Conservation (phyloP, 1,139 yeast genomes). For the Geotrichum reessii region DNA sequence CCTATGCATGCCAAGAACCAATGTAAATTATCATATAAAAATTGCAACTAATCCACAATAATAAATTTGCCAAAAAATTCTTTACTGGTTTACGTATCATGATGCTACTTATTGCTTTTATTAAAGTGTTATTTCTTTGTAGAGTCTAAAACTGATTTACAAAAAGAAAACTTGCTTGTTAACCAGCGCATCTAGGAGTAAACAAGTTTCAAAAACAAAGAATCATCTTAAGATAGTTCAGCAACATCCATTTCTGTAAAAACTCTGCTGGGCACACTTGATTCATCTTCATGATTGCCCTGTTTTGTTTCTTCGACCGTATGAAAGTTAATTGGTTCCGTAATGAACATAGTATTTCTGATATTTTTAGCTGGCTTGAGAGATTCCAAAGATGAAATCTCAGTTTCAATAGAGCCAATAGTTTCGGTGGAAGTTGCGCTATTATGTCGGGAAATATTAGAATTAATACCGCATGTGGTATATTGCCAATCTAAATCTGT, state of each 20-base stretch:
- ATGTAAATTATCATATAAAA: too few species aligned
- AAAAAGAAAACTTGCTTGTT: too few species aligned
- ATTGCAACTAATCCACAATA: too few species aligned
- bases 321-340: neutral
- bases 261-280: neutral
- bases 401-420: neutral
- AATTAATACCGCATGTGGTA: neutral
- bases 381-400: neutral
- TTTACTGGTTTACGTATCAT: too few species aligned
- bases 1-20: too few species aligned
- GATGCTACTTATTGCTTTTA: too few species aligned
- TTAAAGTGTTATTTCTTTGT: too few species aligned
- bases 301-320: neutral
- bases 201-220: too few species aligned
- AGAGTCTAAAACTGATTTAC: too few species aligned
- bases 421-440: constrained; percentile 1
- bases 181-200: too few species aligned
- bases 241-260: neutral
- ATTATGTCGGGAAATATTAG: neutral
- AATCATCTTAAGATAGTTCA: neutral
- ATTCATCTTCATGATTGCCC: neutral
- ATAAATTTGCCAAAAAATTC: too few species aligned
- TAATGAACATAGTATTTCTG: neutral
- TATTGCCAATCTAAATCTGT: neutral
- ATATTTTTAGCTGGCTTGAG: neutral